Percentiles rank a stretch among this genome's conserved stretches.
phyloP scores from a whole-genome alignment of 208 protist species.

The Leishmania major region DNA sequence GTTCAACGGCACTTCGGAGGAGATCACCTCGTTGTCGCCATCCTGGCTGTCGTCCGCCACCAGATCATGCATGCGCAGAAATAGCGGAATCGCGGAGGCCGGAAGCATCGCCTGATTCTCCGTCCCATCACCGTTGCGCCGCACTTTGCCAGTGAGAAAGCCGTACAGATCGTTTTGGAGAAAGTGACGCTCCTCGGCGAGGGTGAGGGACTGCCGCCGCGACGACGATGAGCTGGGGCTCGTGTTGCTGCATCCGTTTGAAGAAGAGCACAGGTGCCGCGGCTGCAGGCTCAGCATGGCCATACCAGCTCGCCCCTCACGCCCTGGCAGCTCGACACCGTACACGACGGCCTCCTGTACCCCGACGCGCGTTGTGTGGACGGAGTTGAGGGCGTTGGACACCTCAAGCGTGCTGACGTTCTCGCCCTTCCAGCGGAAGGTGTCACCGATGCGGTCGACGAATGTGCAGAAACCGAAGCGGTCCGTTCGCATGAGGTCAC shows the following conservation, averaged over 20 bases:
- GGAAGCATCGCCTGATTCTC: constrained; percentile 35
- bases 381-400: constrained; percentile 44
- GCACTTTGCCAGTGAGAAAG: constrained; percentile 26
- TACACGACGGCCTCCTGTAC: constrained; percentile 73
- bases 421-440: constrained; percentile 86
- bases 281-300: constrained; percentile 47
- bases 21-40: not conserved
- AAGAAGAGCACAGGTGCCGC: not conserved
- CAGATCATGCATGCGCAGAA: constrained; percentile 42
- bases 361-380: constrained; percentile 28
- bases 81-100: constrained; percentile 49
- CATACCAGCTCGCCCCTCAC: constrained; percentile 75
- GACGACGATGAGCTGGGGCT: not conserved
- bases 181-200: constrained; percentile 43
- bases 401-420: constrained; percentile 83
- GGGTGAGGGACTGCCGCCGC: constrained; percentile 5
- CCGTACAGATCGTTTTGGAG: constrained; percentile 50
- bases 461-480: constrained; percentile 69
- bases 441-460: constrained; percentile 81
- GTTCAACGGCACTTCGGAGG: not conserved
- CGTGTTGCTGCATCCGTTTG: not conserved
- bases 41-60: not conserved
- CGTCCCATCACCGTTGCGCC: constrained; percentile 24
- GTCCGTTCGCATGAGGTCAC: constrained; percentile 67
- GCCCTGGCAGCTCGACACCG: constrained; percentile 49